These are phyloP conservation scores for Hygrophoropsis aurantiaca DNA, from an alignment of 768 basidiomycete genomes.

Conservation along the genomic window DNA sequence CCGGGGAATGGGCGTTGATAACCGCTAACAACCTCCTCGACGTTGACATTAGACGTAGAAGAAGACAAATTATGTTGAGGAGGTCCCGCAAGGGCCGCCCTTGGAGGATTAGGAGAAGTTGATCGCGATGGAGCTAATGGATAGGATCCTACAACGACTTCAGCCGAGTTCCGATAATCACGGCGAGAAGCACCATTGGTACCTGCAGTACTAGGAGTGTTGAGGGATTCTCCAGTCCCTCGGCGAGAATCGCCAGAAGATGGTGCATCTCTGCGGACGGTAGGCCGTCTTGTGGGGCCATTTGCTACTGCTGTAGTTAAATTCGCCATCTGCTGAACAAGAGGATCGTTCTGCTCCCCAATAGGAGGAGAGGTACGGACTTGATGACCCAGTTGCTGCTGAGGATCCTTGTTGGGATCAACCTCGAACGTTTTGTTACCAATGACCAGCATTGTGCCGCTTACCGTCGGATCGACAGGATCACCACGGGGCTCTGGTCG, in stretches of 20 bases:
- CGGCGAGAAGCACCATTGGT: conserved; percentile 23
- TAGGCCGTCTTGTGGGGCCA: conserved; percentile 15
- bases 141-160: conserved; percentile 75
- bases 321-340: conserved; percentile 66
- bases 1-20: conserved; percentile 90
- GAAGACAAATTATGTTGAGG: conserved; percentile 35
- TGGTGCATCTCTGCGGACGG: conserved; percentile 22
- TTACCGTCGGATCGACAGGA: conserved; percentile 60
- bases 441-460: conserved; percentile 61
- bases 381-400: conserved; percentile 31
- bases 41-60: conserved; percentile 45
- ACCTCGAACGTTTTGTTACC: conserved; percentile 68
- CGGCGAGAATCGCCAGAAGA: conserved; percentile 23
- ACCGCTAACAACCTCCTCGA: conserved; percentile 70
- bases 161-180: conserved; percentile 76
- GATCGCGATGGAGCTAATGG: conserved; percentile 69
- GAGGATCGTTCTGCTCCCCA: conserved; percentile 51
- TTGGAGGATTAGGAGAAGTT: conserved; percentile 69
- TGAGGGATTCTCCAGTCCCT: conserved; percentile 19
- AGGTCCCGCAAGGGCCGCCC: conserved; percentile 76
- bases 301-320: conserved; percentile 32
- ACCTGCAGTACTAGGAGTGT: conserved; percentile 22
- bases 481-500: conserved; percentile 47
- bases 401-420: conserved; percentile 66
- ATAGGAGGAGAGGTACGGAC: conserved; percentile 32